Conservation (phyloP, 192 early-diverging fungal genomes). For the Diversispora eburnea region DNA sequence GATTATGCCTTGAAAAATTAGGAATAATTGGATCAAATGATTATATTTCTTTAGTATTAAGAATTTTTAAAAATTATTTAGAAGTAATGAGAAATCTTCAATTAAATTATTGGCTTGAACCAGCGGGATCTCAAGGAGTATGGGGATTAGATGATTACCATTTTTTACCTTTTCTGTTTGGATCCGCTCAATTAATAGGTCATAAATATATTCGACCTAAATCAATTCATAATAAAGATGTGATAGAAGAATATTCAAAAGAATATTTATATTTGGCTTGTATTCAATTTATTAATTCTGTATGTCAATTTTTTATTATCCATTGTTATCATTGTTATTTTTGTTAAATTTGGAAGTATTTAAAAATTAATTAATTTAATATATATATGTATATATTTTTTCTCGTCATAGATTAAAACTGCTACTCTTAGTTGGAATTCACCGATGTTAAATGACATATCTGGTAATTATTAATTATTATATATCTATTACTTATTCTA, state of each 20-base stretch:
- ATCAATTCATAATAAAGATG: conserved; percentile 86
- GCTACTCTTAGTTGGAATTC: conserved; percentile 82
- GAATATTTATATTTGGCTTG: conserved; percentile 96
- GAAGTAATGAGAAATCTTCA: conserved; percentile 85
- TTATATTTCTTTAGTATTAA: conserved; percentile 71
- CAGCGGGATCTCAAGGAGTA: conserved; percentile 97
- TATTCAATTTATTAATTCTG: conserved; percentile 87
- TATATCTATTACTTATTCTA: no score
- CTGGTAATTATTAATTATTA: conserved; percentile 40
- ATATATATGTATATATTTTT: neutral
- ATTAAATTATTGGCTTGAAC: conserved; percentile 92
- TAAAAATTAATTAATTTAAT: no score
- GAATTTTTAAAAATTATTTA: conserved; percentile 82
- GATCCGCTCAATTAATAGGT: conserved; percentile 76
- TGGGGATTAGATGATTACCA: conserved; percentile 99
- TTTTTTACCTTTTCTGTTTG: conserved; percentile 94
- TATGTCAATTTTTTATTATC: conserved; percentile 35
- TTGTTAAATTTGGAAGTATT: no score
- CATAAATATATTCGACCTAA: conserved; percentile 93
- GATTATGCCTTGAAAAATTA: conserved; percentile 75
- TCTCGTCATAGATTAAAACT: conserved; percentile 48
- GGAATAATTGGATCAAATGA: conserved; percentile 64
- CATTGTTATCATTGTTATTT: neutral
- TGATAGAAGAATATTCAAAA: conserved; percentile 82
- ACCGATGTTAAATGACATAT: conserved; percentile 96